Evolutionary conservation across 352 stramenopile species (phyloP), one percentile per base, ranked within the genome.

Genomic region (Peronospora farinosa): DNA sequence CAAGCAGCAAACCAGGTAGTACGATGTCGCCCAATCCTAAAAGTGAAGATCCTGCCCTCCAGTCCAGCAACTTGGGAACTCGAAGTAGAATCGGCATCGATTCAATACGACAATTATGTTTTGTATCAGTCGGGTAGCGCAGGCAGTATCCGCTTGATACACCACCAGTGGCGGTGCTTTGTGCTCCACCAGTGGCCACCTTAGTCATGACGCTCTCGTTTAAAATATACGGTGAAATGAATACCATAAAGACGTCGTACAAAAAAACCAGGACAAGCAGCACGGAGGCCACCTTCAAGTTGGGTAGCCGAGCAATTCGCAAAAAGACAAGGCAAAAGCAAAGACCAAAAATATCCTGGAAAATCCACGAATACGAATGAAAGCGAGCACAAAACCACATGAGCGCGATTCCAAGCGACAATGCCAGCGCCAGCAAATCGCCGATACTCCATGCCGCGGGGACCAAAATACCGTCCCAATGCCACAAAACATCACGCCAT

Each of bases 201-300:
- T 94, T 96, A 57, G 97, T 94, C 92, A 98, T 98, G 54, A 98
- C 83, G 47, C 69, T 93, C 51, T 91, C 66, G n/a, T 78, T 51
- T 53, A 96, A 96, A 28, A 97, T 83, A 45, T 86, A 83, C 5
- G 89, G 91, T 33, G 88, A 96, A 28, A 98, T 63, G 68, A 98
- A 97, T 15, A 97, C 89, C 78, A 97, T 97, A 63, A 97, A 97
- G 35, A 98, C 86, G 65, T 98, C 92, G 66, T 98, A 98, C 55
- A 94, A 78, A 69, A 98, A 98, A 15, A 95, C 89, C 23, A 96
- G 74, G 40, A 92, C 80, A 51, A 98, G 78, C 31, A 98, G 65
- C 17, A 96, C 74, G 0, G 80, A 78, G 12, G 89, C 94, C 17
- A 98, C 90, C 67, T 91, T 88, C 54, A 98, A 78, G 50, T 84